Conservation (phyloP, 495 filamentous ascomycete species). For the Neurospora tetrasperma region DNA sequence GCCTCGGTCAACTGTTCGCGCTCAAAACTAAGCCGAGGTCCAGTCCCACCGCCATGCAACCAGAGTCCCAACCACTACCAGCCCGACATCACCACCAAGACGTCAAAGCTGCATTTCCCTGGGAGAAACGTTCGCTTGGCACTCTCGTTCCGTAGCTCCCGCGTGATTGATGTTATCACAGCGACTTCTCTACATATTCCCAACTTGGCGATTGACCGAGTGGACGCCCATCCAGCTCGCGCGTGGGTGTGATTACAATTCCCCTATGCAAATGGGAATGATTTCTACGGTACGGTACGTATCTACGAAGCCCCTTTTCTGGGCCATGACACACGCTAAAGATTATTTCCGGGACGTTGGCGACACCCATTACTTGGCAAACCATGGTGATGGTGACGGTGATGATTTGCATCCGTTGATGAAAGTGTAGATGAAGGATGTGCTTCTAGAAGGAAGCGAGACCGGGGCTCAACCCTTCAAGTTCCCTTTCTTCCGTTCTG, state of each 20-base stretch:
- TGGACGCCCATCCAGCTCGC: not conserved
- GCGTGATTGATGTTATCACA: no score
- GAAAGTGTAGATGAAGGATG: not conserved
- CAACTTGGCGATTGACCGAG: not conserved
- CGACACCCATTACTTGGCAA: not conserved
- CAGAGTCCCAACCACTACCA: not conserved
- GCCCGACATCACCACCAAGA: not conserved
- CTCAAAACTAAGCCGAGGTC: not conserved
- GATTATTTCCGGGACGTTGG: not conserved
- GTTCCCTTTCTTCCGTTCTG: no score
- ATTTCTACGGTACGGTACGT: not conserved
- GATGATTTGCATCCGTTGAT: not conserved
- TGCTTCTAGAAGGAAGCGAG: not conserved
- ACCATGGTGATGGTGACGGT: not conserved
- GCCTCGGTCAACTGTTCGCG: not conserved
- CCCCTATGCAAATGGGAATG: not conserved
- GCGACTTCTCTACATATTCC: not conserved
- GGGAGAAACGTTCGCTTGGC: not conserved
- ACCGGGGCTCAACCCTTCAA: not conserved
- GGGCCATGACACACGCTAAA: not conserved
- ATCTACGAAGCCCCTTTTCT: not conserved
- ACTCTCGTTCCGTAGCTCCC: no score
- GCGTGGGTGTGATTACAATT: not conserved
- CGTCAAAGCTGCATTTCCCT: not conserved
- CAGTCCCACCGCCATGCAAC: not conserved